Evolutionary conservation across 1,139 yeast genomes (phyloP).

Genomic region (Geotrichum klebahnii): DNA sequence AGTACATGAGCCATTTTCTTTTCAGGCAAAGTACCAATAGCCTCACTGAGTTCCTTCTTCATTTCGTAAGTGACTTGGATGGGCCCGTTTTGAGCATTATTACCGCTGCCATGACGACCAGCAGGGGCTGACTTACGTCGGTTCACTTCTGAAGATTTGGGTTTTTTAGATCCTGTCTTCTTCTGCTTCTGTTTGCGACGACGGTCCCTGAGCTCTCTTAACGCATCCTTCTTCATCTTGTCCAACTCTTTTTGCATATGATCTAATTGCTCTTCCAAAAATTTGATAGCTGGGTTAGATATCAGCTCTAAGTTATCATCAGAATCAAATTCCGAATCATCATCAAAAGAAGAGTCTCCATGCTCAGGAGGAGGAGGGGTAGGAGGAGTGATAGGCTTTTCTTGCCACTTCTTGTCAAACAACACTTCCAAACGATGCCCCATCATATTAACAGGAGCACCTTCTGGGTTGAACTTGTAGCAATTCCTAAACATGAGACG

Average conservation of each 20-base stretch:
- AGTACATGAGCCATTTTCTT: conserved; percentile 79
- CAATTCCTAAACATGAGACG: conserved; percentile 83
- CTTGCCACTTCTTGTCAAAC: conserved; percentile 85
- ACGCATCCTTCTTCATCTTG: conserved; percentile 67
- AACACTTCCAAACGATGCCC: conserved; percentile 85
- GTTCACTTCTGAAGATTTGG: conserved; percentile 15
- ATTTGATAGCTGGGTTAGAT: conserved; percentile 83
- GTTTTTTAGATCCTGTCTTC: conserved; percentile 28
- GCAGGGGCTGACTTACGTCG: conserved; percentile 27
- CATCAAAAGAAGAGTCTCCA: conserved; percentile 43
- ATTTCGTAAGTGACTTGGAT: conserved; percentile 68
- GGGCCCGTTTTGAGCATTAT: conserved; percentile 26
- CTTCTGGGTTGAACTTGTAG: conserved; percentile 89
- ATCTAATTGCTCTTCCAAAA: conserved; percentile 77
- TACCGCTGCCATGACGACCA: conserved; percentile 17
- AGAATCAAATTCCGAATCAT: conserved; percentile 56
- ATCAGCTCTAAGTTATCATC: conserved; percentile 60
- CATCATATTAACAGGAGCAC: conserved; percentile 91
- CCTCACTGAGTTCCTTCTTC: conserved; percentile 91
- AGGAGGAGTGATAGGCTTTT: conserved; percentile 74
- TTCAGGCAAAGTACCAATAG: conserved; percentile 68
- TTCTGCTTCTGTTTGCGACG: conserved; percentile 36
- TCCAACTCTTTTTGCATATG: conserved; percentile 84
- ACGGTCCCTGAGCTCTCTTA: conserved; percentile 48
- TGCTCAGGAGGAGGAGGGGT: conserved; percentile 47